These are phyloP conservation scores for Linum usitatissimum DNA, from an alignment of 345 rosid species.

Conservation along the genomic window DNA sequence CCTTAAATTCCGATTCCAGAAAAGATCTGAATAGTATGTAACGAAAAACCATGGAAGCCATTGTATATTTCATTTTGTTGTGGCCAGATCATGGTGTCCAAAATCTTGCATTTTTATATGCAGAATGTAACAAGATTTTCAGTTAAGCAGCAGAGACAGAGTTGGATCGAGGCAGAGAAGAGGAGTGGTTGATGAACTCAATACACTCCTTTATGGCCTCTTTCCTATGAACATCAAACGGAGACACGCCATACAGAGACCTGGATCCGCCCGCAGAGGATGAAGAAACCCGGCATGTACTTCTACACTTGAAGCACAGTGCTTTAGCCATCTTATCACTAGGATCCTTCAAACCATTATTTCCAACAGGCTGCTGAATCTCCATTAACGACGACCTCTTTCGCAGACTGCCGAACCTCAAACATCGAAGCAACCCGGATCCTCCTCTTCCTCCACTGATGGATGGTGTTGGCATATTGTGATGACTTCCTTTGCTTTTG, in stretches of 20 bases:
- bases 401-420: constrained; percentile 42
- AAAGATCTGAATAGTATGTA: too few species aligned
- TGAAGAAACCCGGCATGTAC: constrained; percentile 19
- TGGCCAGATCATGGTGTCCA: too few species aligned
- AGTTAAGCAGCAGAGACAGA: constrained; percentile 21
- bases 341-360: constrained; percentile 35
- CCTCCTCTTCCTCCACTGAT: constrained; percentile 3
- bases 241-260: constrained; percentile 28
- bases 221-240: constrained; percentile 44
- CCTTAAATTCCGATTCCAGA: too few species aligned
- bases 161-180: constrained; percentile 42
- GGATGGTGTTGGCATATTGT: background rate
- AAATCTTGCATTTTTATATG: too few species aligned
- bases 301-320: constrained; percentile 25
- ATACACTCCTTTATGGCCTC: constrained; percentile 80
- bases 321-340: constrained; percentile 37
- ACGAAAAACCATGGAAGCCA: too few species aligned
- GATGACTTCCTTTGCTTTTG: constrained; percentile 15
- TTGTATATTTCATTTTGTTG: too few species aligned
- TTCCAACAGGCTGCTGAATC: constrained; percentile 17
- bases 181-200: constrained; percentile 59
- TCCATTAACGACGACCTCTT: constrained; percentile 28
- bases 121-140: background rate
- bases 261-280: constrained; percentile 9
- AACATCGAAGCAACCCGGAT: constrained; percentile 18